Percentiles rank a stretch among this genome's conserved stretches.
Evolutionary conservation across 495 filamentous ascomycete genomes (phyloP).

Genomic region (Penicillium mononematosum): DNA sequence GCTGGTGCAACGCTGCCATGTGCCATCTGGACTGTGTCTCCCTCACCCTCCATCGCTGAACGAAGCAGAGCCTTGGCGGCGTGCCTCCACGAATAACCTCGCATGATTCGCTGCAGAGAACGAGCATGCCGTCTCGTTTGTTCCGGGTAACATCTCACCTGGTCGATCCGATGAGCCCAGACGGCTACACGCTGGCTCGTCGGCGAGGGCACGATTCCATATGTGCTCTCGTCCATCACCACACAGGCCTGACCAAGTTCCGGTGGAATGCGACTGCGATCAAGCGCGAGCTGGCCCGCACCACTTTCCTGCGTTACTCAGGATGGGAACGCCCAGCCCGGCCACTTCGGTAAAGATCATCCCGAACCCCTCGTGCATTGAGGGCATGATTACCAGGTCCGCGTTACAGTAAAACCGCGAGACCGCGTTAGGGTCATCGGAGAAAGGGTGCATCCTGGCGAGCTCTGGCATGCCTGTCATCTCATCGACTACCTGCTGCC

Average conservation of each 20-base stretch:
- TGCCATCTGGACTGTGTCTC: not conserved
- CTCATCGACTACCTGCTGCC: not conserved
- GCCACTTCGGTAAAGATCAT: constrained; percentile 2
- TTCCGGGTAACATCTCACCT: constrained; percentile 3
- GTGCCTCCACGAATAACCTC: constrained; percentile 3
- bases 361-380: constrained; percentile 1
- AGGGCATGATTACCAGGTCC: not conserved
- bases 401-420: constrained; percentile 1
- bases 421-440: not conserved
- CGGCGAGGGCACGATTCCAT: not conserved
- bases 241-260: constrained; percentile 1
- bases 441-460: not conserved
- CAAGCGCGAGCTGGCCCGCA: not conserved
- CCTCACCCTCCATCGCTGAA: not conserved
- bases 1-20: constrained; percentile 1
- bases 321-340: not conserved
- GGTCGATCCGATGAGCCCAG: constrained; percentile 3
- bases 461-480: constrained; percentile 1
- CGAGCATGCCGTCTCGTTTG: not conserved
- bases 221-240: constrained; percentile 4
- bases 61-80: not conserved
- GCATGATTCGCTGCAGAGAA: not conserved
- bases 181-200: constrained; percentile 1
- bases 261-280: not conserved
- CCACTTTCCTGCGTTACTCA: constrained; percentile 1